Percentiles rank a stretch among this genome's conserved stretches.
Conservation (phyloP, 2,329 filamentous ascomycete genomes). For the Pyrenophora graminea region DNA sequence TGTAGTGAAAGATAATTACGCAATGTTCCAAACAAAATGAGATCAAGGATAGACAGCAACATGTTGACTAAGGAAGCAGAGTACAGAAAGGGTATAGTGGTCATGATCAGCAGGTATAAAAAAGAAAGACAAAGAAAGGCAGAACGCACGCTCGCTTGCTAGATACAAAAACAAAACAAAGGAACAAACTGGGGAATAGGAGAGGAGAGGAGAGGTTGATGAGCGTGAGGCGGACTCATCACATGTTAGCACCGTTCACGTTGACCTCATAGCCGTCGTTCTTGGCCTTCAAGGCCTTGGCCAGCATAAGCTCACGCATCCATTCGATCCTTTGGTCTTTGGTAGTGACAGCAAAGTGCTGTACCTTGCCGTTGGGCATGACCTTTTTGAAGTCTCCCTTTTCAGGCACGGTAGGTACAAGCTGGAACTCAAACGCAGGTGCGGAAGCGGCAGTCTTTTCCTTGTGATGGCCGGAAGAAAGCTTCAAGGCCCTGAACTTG, state of each 20-base stretch:
- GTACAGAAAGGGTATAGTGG: conserved; percentile 37
- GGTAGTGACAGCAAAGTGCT: conserved; percentile 73
- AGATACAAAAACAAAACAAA: conserved; percentile 4
- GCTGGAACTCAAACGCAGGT: conserved; percentile 78
- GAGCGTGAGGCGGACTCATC: conserved; percentile 1
- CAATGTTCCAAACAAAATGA: background rate
- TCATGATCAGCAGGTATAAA: conserved; percentile 24
- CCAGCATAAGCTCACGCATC: conserved; percentile 93
- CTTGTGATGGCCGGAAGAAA: conserved; percentile 57
- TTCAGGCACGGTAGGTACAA: conserved; percentile 69
- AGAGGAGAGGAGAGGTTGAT: background rate
- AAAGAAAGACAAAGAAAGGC: conserved; percentile 9
- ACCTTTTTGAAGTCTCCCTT: conserved; percentile 47
- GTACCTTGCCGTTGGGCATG: conserved; percentile 68
- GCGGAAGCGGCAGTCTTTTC: conserved; percentile 61
- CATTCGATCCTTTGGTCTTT: conserved; percentile 89
- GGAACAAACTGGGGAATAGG: conserved; percentile 2
- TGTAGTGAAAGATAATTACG: conserved; percentile 16
- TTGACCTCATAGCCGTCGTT: conserved; percentile 80
- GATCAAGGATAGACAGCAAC: conserved; percentile 13
- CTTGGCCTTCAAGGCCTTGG: conserved; percentile 84
- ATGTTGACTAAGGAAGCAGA: conserved; percentile 4
- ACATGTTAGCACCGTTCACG: conserved; percentile 65
- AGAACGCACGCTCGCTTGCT: conserved; percentile 27
- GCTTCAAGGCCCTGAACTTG: conserved; percentile 77